phyloP scores from a whole-genome alignment of 371 early-diverging fungal species.

The Actinomucor elegans region DNA sequence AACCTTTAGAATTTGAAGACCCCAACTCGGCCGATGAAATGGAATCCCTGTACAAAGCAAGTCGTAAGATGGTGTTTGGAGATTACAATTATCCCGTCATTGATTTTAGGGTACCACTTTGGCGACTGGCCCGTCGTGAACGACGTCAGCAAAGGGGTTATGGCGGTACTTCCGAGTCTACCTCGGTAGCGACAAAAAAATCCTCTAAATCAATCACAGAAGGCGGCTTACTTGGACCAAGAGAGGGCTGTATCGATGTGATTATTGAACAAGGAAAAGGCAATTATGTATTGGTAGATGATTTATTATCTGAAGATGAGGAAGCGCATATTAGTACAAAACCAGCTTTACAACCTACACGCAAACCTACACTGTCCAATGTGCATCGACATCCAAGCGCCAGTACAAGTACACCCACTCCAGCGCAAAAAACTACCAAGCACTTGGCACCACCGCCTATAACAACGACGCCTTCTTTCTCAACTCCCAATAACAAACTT shows the following conservation, averaged over 20 bases:
- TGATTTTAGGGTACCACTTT: constrained; percentile 48
- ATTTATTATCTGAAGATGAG: constrained; percentile 3
- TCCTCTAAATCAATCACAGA: background rate
- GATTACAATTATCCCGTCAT: constrained; percentile 59
- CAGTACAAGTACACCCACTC: constrained; percentile 6
- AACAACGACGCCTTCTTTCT: constrained; percentile 5
- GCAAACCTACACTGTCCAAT: constrained; percentile 14
- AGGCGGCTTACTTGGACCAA: constrained; percentile 9
- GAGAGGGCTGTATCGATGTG: constrained; percentile 52
- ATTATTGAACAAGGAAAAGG: constrained; percentile 48
- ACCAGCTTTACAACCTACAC: constrained; percentile 1
- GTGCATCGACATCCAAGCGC: background rate
- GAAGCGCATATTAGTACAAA: background rate
- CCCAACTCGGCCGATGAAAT: constrained; percentile 40
- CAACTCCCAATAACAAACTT: background rate
- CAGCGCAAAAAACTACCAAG: background rate
- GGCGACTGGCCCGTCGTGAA: constrained; percentile 33
- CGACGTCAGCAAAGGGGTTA: constrained; percentile 1
- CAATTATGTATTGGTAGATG: constrained; percentile 43
- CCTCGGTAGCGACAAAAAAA: background rate
- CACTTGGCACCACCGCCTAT: too few relatives aligned
- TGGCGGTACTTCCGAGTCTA: constrained; percentile 5
- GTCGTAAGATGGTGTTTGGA: constrained; percentile 49
- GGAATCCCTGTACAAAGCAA: constrained; percentile 38
- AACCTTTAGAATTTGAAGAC: constrained; percentile 43